A percentile compares a stretch with the other conserved stretches of the same genome.
Conservation (phyloP, 2,329 filamentous ascomycete genomes). For the Phyllosticta citribraziliensis region DNA sequence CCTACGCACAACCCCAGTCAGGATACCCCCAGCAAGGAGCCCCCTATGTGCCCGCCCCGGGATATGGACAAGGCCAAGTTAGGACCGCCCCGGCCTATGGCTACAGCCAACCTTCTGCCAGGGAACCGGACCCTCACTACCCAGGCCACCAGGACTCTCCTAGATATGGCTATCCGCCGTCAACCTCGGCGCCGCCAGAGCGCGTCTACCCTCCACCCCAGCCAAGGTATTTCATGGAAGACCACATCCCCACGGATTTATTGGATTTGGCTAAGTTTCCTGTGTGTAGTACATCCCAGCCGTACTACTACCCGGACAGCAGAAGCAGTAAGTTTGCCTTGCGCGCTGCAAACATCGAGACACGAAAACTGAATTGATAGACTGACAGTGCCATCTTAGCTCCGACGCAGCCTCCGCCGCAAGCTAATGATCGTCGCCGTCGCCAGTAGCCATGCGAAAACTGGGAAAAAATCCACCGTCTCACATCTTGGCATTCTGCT, state of each 20-base stretch:
- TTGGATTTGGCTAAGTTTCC: conserved; percentile 12
- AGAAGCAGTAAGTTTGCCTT: conserved; percentile 9
- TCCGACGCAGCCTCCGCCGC: conserved; percentile 9
- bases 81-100: conserved; percentile 14
- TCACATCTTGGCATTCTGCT: not conserved
- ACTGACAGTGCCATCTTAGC: conserved; percentile 8
- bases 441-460: conserved; percentile 1
- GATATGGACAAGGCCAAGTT: conserved; percentile 17
- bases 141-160: conserved; percentile 5
- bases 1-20: conserved; percentile 22
- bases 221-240: conserved; percentile 29
- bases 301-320: conserved; percentile 11
- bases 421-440: conserved; percentile 11
- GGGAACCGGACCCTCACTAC: conserved; percentile 15
- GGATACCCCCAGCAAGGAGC: conserved; percentile 25
- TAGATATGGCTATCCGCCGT: conserved; percentile 15
- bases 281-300: conserved; percentile 7
- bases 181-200: conserved; percentile 15
- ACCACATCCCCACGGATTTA: conserved; percentile 7
- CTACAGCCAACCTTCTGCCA: conserved; percentile 20
- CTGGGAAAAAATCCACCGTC: not conserved
- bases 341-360: not conserved
- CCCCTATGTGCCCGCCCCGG: conserved; percentile 17
- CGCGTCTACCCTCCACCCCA: conserved; percentile 9
- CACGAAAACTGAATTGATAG: not conserved